phyloP scores from a whole-genome alignment of 495 filamentous ascomycete genomes.

The Aspergillus incahuasiensis region DNA sequence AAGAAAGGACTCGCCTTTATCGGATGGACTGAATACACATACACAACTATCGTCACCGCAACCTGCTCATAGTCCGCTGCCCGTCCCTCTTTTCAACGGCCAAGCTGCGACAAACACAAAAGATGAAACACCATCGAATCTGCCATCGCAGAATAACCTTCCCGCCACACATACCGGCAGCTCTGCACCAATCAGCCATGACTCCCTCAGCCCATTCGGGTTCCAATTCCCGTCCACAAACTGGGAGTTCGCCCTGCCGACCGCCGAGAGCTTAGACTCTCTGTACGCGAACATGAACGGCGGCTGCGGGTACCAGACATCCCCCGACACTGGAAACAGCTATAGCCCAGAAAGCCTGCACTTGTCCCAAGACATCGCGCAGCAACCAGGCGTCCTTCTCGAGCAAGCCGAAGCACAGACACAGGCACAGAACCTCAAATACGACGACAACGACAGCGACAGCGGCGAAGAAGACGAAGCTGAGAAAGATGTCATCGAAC shows the following conservation, averaged over 20 bases:
- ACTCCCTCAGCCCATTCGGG: slow-evolving; percentile 23
- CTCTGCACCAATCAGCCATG: slow-evolving; percentile 13
- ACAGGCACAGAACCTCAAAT: slow-evolving; percentile 20
- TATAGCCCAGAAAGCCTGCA: slow-evolving; percentile 31
- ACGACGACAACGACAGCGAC: slow-evolving; percentile 30
- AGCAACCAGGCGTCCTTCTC: slow-evolving; percentile 28
- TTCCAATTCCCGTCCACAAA: slow-evolving; percentile 28
- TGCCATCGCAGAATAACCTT: slow-evolving; percentile 15
- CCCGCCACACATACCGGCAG: slow-evolving; percentile 10
- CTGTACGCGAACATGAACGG: slow-evolving; percentile 37
- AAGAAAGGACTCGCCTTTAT: not conserved
- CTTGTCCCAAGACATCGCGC: slow-evolving; percentile 31
- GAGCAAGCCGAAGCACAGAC: slow-evolving; percentile 13
- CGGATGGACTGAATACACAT: not conserved
- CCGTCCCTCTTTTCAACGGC: slow-evolving; percentile 10
- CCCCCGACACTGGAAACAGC: slow-evolving; percentile 24
- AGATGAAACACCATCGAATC: not conserved
- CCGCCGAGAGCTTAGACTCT: slow-evolving; percentile 38
- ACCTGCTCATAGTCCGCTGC: slow-evolving; percentile 18
- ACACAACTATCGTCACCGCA: slow-evolving; percentile 4
- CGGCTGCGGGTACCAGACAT: slow-evolving; percentile 12
- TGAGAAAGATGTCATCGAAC: slow-evolving; percentile 43
- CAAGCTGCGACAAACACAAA: slow-evolving; percentile 11
- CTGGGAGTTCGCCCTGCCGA: slow-evolving; percentile 42
- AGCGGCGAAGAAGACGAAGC: slow-evolving; percentile 44